These are phyloP conservation scores for Podila minutissima DNA, from an alignment of 192 early-diverging fungal genomes.

Conservation along the genomic window DNA sequence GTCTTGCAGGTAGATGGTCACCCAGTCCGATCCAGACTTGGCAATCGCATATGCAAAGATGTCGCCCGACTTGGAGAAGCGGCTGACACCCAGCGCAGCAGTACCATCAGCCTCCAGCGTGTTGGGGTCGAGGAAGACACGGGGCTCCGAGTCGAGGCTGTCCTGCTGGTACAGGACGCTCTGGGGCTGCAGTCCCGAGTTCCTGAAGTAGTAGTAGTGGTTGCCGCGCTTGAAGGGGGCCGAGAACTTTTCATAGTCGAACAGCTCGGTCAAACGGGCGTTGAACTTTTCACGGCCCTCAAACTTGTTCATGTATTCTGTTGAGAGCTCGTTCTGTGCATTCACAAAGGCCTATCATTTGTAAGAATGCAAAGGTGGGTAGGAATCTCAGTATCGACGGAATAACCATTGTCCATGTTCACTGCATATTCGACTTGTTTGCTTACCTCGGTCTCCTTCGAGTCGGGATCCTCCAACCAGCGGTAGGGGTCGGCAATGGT, in stretches of 20 bases:
- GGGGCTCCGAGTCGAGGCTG: constrained; percentile 52
- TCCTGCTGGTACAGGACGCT: constrained; percentile 65
- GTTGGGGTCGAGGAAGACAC: constrained; percentile 65
- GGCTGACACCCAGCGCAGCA: constrained; percentile 55
- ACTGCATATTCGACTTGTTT: background rate
- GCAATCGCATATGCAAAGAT: constrained; percentile 65
- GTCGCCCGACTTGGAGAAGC: constrained; percentile 67
- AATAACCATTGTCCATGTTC: background rate
- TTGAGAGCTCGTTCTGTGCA: constrained; percentile 65
- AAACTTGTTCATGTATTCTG: constrained; percentile 57
- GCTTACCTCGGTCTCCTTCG: constrained; percentile 62
- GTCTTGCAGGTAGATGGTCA: constrained; percentile 62
- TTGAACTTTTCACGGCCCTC: constrained; percentile 42
- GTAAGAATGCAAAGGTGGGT: background rate
- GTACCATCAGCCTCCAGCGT: constrained; percentile 68
- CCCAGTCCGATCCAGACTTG: constrained; percentile 77
- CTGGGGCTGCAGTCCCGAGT: constrained; percentile 70
- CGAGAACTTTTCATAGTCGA: constrained; percentile 67
- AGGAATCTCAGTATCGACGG: no score
- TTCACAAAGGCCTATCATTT: constrained; percentile 59
- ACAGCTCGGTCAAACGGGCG: constrained; percentile 61
- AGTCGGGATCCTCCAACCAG: constrained; percentile 75
- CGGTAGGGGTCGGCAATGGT: constrained; percentile 66
- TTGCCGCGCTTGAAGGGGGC: constrained; percentile 66
- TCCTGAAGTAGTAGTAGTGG: constrained; percentile 73